Percentiles rank a stretch among this genome's conserved stretches.
Conservation (phyloP, 768 basidiomycete genomes). For the Rhizopogon vulgaris region DNA sequence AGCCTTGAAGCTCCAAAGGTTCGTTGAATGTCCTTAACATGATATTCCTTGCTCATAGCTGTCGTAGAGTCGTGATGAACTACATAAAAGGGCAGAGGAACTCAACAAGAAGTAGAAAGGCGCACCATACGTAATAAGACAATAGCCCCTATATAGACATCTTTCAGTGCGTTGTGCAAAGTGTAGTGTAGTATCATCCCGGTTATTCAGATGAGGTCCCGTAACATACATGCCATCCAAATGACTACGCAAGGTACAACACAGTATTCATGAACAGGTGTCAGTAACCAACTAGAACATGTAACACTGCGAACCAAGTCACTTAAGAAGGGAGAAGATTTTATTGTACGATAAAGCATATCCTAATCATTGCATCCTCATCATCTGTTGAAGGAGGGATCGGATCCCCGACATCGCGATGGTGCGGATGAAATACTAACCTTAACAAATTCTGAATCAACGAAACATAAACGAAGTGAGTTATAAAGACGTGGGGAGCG, state of each 20-base stretch:
- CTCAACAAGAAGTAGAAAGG: slow-evolving; percentile 31
- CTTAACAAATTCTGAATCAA: slow-evolving; percentile 65
- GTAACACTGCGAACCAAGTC: not conserved
- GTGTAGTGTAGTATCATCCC: no score
- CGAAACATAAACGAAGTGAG: not conserved
- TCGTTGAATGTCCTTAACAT: slow-evolving; percentile 8
- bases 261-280: not conserved
- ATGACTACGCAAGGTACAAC: no score
- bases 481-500: slow-evolving; percentile 1
- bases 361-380: slow-evolving; percentile 55
- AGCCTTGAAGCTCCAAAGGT: slow-evolving; percentile 45
- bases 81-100: slow-evolving; percentile 39
- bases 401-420: slow-evolving; percentile 3
- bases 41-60: not conserved
- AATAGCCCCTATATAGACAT: no score
- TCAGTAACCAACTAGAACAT: not conserved
- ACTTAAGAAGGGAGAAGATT: not conserved
- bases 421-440: slow-evolving; percentile 25
- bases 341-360: slow-evolving; percentile 3
- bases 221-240: not conserved
- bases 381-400: slow-evolving; percentile 45
- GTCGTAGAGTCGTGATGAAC: slow-evolving; percentile 45
- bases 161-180: no score
- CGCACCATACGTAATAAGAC: no score
- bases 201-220: no score